These are phyloP conservation scores for Asparagopsis taxiformis DNA, from an alignment of 31 red algal genomes.

Conservation along the genomic window DNA sequence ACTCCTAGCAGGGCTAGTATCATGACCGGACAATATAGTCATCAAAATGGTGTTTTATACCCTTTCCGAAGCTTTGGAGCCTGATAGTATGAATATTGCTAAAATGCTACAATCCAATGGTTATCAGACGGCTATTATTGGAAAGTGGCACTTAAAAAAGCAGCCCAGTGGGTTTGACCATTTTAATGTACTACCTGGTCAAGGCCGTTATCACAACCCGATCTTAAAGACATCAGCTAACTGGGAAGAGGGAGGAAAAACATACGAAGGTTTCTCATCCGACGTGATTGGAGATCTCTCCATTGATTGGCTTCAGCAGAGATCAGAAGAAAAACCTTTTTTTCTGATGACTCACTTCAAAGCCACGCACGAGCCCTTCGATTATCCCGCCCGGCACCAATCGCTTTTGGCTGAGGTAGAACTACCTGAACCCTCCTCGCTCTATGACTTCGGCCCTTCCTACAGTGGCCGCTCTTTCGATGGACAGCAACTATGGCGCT, in stretches of 20 bases:
- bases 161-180: constrained; percentile 22
- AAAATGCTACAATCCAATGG: constrained; percentile 2
- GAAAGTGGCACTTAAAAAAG: constrained; percentile 23
- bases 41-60: constrained; percentile 21
- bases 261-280: background rate
- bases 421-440: constrained; percentile 1
- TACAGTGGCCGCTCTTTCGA: too few species aligned
- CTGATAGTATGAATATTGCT: constrained; percentile 6
- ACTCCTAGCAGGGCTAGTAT: constrained; percentile 6
- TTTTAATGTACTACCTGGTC: constrained; percentile 18
- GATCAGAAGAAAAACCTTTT: background rate
- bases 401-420: background rate
- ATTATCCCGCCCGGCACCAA: background rate
- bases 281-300: background rate
- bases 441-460: too few species aligned
- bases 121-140: constrained; percentile 33
- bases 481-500: too few species aligned
- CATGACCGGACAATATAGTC: constrained; percentile 15
- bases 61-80: constrained; percentile 10
- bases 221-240: too few species aligned
- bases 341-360: constrained; percentile 4
- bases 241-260: too few species aligned
- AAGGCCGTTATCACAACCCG: constrained; percentile 24
- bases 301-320: background rate
- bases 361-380: background rate